Evolutionary conservation across 768 basidiomycete genomes (phyloP).

Genomic region (Tephrocybe sp.): DNA sequence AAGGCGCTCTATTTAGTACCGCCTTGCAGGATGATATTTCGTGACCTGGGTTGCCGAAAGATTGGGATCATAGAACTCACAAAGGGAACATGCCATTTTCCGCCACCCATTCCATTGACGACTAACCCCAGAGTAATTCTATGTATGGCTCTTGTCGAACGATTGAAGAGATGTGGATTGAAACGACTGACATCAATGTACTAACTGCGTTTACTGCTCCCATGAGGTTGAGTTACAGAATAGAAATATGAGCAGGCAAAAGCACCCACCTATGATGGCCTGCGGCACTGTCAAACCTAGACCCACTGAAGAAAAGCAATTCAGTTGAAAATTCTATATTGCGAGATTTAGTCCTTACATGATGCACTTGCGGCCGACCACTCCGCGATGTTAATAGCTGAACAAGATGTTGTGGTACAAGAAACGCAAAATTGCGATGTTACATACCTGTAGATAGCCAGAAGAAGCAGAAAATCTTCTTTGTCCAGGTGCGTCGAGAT

Average conservation of each 20-base stretch:
- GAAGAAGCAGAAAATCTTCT: slow-evolving; percentile 28
- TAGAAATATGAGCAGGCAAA: not conserved
- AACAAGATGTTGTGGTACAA: not conserved
- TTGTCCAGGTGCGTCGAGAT: slow-evolving; percentile 27
- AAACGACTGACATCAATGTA: slow-evolving; percentile 5
- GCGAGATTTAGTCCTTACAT: slow-evolving; percentile 15
- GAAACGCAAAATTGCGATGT: not conserved
- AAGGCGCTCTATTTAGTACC: slow-evolving; percentile 25
- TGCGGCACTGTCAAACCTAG: slow-evolving; percentile 28
- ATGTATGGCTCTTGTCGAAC: not conserved
- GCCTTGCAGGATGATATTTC: slow-evolving; percentile 13
- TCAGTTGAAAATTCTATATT: not conserved
- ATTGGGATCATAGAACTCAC: slow-evolving; percentile 14
- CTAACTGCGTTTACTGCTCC: slow-evolving; percentile 7
- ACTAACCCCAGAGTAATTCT: slow-evolving; percentile 28
- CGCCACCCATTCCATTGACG: slow-evolving; percentile 27
- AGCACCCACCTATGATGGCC: slow-evolving; percentile 21
- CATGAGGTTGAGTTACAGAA: not conserved
- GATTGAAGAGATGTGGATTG: not conserved
- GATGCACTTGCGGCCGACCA: slow-evolving; percentile 31
- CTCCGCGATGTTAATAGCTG: slow-evolving; percentile 32
- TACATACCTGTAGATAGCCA: slow-evolving; percentile 29
- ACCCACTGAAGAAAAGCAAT: slow-evolving; percentile 18
- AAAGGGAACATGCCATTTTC: slow-evolving; percentile 33
- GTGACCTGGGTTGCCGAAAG: not conserved